A percentile compares a stretch with the other conserved stretches of the same genome.
These are phyloP conservation scores for Globisporangium recalcitrans DNA, from an alignment of 352 stramenopile genomes.

Conservation along the genomic window DNA sequence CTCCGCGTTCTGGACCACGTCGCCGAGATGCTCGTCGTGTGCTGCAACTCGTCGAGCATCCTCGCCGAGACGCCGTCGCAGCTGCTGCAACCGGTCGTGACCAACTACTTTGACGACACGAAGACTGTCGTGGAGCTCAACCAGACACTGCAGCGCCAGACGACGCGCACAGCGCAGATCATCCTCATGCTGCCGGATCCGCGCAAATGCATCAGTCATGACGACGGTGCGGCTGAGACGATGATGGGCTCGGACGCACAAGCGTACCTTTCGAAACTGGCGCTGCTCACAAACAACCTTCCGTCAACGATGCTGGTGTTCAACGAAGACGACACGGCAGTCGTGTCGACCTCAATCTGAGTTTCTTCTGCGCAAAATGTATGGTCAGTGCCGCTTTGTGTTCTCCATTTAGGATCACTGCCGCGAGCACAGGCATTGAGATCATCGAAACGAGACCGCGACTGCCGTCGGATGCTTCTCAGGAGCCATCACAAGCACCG, in stretches of 20 bases:
- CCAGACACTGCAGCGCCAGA: slow-evolving; percentile 42
- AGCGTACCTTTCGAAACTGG: slow-evolving; percentile 29
- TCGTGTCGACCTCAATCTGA: slow-evolving; percentile 47
- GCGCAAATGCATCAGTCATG: background rate
- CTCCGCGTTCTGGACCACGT: slow-evolving; percentile 35
- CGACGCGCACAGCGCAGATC: slow-evolving; percentile 32
- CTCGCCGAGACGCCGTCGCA: slow-evolving; percentile 19
- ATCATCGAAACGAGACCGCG: no score
- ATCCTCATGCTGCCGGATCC: slow-evolving; percentile 43
- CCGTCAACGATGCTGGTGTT: slow-evolving; percentile 52
- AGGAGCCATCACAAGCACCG: no score
- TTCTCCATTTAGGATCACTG: no score
- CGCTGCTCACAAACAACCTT: slow-evolving; percentile 37
- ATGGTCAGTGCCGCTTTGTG: background rate
- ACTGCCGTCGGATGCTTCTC: no score
- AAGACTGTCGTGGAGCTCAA: slow-evolving; percentile 34
- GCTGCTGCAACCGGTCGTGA: slow-evolving; percentile 3
- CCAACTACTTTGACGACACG: slow-evolving; percentile 21
- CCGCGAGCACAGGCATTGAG: no score
- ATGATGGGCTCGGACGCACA: background rate
- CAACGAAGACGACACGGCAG: slow-evolving; percentile 33
- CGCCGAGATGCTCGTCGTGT: slow-evolving; percentile 38
- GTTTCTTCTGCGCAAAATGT: background rate
- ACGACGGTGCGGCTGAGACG: background rate
- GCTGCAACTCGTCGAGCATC: slow-evolving; percentile 33